phyloP scores from a whole-genome alignment of 1,139 yeast genomes.

The Yamadazyma siamensis region DNA sequence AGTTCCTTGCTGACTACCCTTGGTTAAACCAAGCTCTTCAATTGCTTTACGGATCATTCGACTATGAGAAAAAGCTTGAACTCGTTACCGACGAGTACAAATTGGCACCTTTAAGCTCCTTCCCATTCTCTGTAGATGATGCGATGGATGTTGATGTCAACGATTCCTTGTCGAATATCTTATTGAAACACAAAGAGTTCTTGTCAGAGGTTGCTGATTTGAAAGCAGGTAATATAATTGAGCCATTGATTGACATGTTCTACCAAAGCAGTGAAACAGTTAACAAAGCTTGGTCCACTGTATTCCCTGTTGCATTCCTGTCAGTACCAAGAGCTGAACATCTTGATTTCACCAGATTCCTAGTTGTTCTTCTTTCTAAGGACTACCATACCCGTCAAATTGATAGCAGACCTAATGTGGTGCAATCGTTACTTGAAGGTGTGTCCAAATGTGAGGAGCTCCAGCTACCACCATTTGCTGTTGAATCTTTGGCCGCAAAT shows the following conservation, averaged over 20 bases:
- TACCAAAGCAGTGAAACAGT: constrained; percentile 79
- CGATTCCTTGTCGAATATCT: constrained; percentile 29
- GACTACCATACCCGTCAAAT: constrained; percentile 91
- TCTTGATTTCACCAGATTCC: constrained; percentile 75
- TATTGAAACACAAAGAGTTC: constrained; percentile 51
- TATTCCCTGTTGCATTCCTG: constrained; percentile 78
- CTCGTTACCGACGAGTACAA: constrained; percentile 49
- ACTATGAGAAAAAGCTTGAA: constrained; percentile 43
- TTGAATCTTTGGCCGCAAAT: constrained; percentile 83
- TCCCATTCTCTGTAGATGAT: constrained; percentile 29
- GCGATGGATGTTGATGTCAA: constrained; percentile 28
- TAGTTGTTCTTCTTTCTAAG: constrained; percentile 77
- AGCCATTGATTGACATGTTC: constrained; percentile 76
- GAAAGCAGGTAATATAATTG: constrained; percentile 57
- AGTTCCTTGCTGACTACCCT: constrained; percentile 83
- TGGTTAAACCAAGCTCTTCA: constrained; percentile 96
- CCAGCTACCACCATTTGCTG: constrained; percentile 91
- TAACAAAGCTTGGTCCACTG: constrained; percentile 77
- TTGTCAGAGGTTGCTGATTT: constrained; percentile 42
- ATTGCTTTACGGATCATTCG: constrained; percentile 75
- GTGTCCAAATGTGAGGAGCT: constrained; percentile 68
- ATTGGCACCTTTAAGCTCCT: constrained; percentile 52
- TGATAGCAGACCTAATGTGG: constrained; percentile 82
- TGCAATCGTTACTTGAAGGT: constrained; percentile 81
- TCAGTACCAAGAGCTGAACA: constrained; percentile 77